These are phyloP conservation scores for Leccinellum albellum DNA, from an alignment of 768 basidiomycete species.

Conservation along the genomic window DNA sequence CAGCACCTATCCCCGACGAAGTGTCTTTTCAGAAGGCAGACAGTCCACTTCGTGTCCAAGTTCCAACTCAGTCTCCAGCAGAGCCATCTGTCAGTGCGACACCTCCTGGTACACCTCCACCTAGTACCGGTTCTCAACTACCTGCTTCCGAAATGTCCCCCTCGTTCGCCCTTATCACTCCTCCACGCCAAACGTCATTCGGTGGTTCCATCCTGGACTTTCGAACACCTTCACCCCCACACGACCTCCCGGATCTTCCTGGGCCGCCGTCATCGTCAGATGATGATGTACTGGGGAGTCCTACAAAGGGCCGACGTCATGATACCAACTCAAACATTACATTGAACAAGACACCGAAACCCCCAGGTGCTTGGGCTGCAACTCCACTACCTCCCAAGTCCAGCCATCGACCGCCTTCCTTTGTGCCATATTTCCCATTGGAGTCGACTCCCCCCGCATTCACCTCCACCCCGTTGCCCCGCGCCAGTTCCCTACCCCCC, in stretches of 20 bases:
- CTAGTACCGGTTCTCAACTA: background rate
- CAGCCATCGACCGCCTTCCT: slow-evolving; percentile 13
- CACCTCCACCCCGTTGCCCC: slow-evolving; percentile 26
- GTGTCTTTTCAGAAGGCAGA: slow-evolving; percentile 14
- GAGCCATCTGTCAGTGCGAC: slow-evolving; percentile 17
- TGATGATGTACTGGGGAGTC: slow-evolving; percentile 39
- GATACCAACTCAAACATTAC: slow-evolving; percentile 27
- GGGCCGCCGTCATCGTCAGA: slow-evolving; percentile 56
- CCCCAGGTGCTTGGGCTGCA: slow-evolving; percentile 44
- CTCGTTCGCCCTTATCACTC: slow-evolving; percentile 39
- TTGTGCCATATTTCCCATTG: slow-evolving; percentile 14
- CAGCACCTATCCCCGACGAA: slow-evolving; percentile 9
- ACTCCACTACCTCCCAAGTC: slow-evolving; percentile 34
- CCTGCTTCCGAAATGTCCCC: slow-evolving; percentile 7
- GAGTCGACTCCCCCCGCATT: slow-evolving; percentile 26
- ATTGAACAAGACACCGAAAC: slow-evolving; percentile 42
- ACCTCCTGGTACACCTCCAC: slow-evolving; percentile 26
- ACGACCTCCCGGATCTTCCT: slow-evolving; percentile 62
- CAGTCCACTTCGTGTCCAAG: slow-evolving; percentile 15
- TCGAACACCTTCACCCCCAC: slow-evolving; percentile 61
- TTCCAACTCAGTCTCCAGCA: background rate
- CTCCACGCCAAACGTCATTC: slow-evolving; percentile 43
- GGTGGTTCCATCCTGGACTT: slow-evolving; percentile 45
- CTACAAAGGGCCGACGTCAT: slow-evolving; percentile 15
- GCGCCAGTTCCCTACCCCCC: slow-evolving; percentile 9